Conservation (phyloP, 495 filamentous ascomycete genomes). For the Podospora sp. region DNA sequence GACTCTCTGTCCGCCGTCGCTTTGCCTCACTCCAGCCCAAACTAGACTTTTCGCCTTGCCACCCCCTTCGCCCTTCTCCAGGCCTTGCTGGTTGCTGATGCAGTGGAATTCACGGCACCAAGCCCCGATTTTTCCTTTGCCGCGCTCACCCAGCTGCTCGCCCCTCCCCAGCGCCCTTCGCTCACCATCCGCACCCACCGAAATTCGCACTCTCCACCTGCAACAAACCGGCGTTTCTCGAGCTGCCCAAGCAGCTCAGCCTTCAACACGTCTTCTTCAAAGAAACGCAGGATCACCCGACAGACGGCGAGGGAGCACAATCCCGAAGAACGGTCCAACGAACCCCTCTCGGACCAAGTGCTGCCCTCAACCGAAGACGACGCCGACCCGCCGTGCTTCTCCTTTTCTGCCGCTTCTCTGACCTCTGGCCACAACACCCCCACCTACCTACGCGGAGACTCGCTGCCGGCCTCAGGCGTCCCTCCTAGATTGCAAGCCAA, state of each 20-base stretch:
- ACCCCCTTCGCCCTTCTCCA: background rate
- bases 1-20: conserved; percentile 1
- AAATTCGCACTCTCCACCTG: conserved; percentile 17
- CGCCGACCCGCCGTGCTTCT: conserved; percentile 27
- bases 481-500: conserved; percentile 54
- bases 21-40: background rate
- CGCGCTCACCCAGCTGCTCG: background rate
- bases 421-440: conserved; percentile 48
- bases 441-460: conserved; percentile 64
- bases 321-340: conserved; percentile 33
- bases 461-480: conserved; percentile 50
- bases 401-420: conserved; percentile 43
- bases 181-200: conserved; percentile 20
- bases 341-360: conserved; percentile 45
- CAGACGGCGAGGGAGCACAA: conserved; percentile 45
- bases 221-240: conserved; percentile 33
- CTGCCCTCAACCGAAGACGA: conserved; percentile 55
- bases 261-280: conserved; percentile 85
- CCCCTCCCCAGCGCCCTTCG: conserved; percentile 11
- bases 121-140: background rate
- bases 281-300: conserved; percentile 83
- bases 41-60: background rate
- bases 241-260: conserved; percentile 69
- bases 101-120: background rate
- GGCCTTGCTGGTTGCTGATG: conserved; percentile 1